Evolutionary conservation across 2,329 filamentous ascomycete genomes (phyloP), one percentile per base, ranked within the genome.

Genomic region (Emmonsia crescens): DNA sequence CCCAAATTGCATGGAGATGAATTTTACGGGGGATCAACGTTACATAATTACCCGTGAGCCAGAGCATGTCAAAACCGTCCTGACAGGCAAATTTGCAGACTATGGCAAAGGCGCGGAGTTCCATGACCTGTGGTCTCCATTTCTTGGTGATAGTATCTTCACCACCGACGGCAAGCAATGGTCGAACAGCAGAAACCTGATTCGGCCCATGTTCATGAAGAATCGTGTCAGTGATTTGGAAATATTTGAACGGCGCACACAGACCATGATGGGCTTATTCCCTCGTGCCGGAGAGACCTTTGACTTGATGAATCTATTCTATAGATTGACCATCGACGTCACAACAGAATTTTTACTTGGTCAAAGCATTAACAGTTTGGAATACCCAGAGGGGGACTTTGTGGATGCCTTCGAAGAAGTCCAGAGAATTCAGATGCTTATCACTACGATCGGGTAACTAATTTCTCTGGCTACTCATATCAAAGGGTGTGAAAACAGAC

Each of bases 301-400:
- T 46, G 63, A 67, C 38, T 42, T 67, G 19, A 65, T 64, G 60
- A 63, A 64, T 54, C 57, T 67, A 31, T 67, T 66, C 61, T 66
- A 63, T 59, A 81, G 89, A 36, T 89, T 84, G 70, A 90, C 89
- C 0, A 79, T 94, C 14, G 90, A 94, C 71, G 85, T 88, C 3
- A 84, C 88, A 2, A 93, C 89, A 0, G 87, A 91, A 67, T 94
- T 93, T 71, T 76, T 95, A 51, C 79, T 95, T 0, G 89, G 89
- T 4, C 77, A 82, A 60, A 85, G 87, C 64, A 85, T 90, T 31
- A 83, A 79, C 40, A 83, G 79, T 67, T 63, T 78, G 46, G 71
- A 73, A 36, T 83, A 84, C 51, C 83, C 85, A 0, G 79, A 82
- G 54, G 82, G 85, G n/a, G 80, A 83, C 40, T 94, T 95, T 69